Evolutionary conservation across 1,284 basidiomycete species (phyloP), one percentile per base, ranked within the genome.

Genomic region (Ganoderma resinaceum): DNA sequence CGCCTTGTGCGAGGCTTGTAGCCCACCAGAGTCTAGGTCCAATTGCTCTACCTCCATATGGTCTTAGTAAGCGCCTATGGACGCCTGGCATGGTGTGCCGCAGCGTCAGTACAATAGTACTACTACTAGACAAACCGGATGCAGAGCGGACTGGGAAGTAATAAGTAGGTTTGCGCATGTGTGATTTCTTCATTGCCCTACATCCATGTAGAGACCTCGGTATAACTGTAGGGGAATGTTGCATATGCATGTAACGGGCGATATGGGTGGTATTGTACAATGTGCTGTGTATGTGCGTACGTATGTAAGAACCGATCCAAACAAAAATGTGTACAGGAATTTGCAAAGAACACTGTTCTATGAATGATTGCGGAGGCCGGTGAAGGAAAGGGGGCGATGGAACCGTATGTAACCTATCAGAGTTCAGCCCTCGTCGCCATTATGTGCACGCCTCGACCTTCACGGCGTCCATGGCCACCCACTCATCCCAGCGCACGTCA

Each of bases 401-500:
- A 58, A 23, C n/a, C 31, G 29, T 53, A 57, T 57, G 58, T 62
- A 62, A 42, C 31, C 46, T 63, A 52, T 29, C 20, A 31, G 29
- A 16, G 23, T 9, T 40, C 43, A 43, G n/a, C 1, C 58, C 23
- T n/a, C 37, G n/a, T 14, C 33, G 14, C 40, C 40, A 5, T 72
- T 61, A 66, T 9, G 42, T 55, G 38, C 62, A 66, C 33, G 59
- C 62, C 53, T 63, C 70, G 55, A 71, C 68, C 26, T 62, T 67
- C 38, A 38, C 71, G 12, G 69, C 70, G 38, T 76, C 76, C 37
- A 60, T 40, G 58, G 58, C 23, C 58, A 78, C 70, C 78, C 78
- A 79, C 26, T 79, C 76, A 26, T 75, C 74, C 78, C 78, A 78
- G 33, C 66, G 67, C 40, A 78, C 71, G 43, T 79, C 78, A 53